These are phyloP conservation scores for Boletus coccyginus DNA, from an alignment of 768 basidiomycete species.

Conservation along the genomic window DNA sequence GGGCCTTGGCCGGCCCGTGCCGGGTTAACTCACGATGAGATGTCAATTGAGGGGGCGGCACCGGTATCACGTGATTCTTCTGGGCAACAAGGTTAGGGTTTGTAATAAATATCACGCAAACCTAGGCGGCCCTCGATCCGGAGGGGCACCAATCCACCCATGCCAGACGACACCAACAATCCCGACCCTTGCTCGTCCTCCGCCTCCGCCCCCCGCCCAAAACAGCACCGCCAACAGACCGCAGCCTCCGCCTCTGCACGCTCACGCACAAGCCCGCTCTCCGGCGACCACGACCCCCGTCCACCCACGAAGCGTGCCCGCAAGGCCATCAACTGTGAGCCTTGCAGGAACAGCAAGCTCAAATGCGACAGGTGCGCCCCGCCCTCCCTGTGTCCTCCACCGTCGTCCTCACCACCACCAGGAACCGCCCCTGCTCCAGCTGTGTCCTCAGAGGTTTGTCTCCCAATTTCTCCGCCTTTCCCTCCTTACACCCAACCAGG, in stretches of 20 bases:
- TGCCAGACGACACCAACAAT: slow-evolving; percentile 30
- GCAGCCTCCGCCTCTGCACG: slow-evolving; percentile 39
- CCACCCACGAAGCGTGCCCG: slow-evolving; percentile 80
- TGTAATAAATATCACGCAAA: slow-evolving; percentile 21
- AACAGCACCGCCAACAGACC: slow-evolving; percentile 24
- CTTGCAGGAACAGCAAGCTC: slow-evolving; percentile 82
- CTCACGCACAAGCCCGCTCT: slow-evolving; percentile 44
- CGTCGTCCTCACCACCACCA: slow-evolving; percentile 25
- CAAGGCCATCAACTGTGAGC: slow-evolving; percentile 88
- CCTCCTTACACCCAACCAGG: slow-evolving; percentile 42
- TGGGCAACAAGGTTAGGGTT: slow-evolving; percentile 23
- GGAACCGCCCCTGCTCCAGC: slow-evolving; percentile 85
- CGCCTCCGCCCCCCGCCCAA: slow-evolving; percentile 12
- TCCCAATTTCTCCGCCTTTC: slow-evolving; percentile 3
- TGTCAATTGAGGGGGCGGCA: slow-evolving; percentile 1
- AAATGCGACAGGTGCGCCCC: slow-evolving; percentile 82
- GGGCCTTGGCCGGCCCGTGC: no score
- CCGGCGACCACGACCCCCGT: slow-evolving; percentile 54
- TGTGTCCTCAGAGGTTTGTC: slow-evolving; percentile 76
- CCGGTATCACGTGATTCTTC: slow-evolving; percentile 21
- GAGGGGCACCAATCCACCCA: slow-evolving; percentile 24
- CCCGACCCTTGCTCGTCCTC: slow-evolving; percentile 13
- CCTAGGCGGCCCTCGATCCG: slow-evolving; percentile 26
- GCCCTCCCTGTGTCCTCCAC: not conserved
- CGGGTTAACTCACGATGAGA: not conserved